Conservation (phyloP, 2,329 filamentous ascomycete species). For the Alternaria brassicae region DNA sequence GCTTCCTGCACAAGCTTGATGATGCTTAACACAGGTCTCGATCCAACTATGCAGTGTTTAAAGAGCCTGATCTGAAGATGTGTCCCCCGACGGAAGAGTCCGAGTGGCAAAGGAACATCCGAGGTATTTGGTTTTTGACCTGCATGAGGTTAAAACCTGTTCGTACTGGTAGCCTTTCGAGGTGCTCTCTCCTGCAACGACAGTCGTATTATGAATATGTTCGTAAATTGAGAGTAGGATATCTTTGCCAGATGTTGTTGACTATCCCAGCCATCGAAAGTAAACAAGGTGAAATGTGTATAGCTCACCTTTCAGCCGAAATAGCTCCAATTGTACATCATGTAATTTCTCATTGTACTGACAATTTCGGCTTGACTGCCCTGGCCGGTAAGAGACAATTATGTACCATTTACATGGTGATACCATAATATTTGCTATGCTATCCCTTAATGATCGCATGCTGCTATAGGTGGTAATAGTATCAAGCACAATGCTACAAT, state of each 20-base stretch:
- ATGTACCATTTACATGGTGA: too few relatives aligned
- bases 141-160: too few relatives aligned
- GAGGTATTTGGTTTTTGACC: not conserved
- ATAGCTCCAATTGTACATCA: not conserved
- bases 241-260: not conserved
- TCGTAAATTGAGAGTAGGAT: not conserved
- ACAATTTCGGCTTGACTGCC: too few relatives aligned
- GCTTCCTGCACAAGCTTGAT: not conserved
- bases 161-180: too few relatives aligned
- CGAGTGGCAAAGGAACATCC: not conserved
- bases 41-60: not conserved
- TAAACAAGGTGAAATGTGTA: not conserved
- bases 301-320: not conserved
- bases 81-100: not conserved
- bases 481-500: not conserved
- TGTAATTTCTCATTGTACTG: not conserved
- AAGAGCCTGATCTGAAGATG: not conserved
- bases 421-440: not conserved
- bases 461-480: not conserved
- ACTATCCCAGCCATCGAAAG: not conserved
- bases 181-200: not conserved
- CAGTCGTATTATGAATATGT: fast-evolving
- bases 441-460: not conserved
- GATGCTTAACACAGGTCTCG: not conserved
- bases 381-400: too few relatives aligned